Percentiles rank a stretch among this genome's conserved stretches.
Evolutionary conservation across 2,329 filamentous ascomycete species (phyloP).

Genomic region (Aschersonia sp.): DNA sequence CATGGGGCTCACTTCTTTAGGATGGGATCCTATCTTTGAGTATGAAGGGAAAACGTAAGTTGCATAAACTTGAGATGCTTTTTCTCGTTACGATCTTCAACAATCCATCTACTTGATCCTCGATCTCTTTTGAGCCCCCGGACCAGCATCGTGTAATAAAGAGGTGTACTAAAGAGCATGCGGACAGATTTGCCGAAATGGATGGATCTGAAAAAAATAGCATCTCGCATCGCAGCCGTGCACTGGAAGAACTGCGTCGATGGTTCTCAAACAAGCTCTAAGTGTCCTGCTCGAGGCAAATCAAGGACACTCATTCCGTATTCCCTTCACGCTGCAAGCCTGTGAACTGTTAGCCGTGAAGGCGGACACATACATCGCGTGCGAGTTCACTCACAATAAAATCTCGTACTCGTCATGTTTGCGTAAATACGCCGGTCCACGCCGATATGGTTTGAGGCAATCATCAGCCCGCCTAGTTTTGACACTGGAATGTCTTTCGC

Average conservation of each 20-base stretch:
- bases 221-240: conserved; percentile 80
- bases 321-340: too few species aligned
- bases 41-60: conserved; percentile 69
- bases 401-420: conserved; percentile 69
- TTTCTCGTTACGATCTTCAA: background rate
- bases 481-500: conserved; percentile 29
- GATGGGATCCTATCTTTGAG: conserved; percentile 95
- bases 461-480: conserved; percentile 21
- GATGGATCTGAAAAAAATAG: conserved; percentile 74
- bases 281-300: background rate
- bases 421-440: conserved; percentile 50
- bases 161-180: background rate
- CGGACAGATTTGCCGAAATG: conserved; percentile 74
- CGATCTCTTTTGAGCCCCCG: too few species aligned
- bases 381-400: conserved; percentile 40
- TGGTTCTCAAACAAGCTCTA: conserved; percentile 41
- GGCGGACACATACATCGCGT: background rate
- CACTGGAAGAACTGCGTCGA: conserved; percentile 69
- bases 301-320: background rate
- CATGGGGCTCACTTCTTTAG: conserved; percentile 25
- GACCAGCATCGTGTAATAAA: too few species aligned
- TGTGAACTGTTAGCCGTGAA: too few species aligned
- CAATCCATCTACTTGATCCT: too few species aligned
- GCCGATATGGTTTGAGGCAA: conserved; percentile 58
- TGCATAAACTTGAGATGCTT: background rate